Conservation (phyloP, 2,329 filamentous ascomycete species). For the Ramichloridium luteum region DNA sequence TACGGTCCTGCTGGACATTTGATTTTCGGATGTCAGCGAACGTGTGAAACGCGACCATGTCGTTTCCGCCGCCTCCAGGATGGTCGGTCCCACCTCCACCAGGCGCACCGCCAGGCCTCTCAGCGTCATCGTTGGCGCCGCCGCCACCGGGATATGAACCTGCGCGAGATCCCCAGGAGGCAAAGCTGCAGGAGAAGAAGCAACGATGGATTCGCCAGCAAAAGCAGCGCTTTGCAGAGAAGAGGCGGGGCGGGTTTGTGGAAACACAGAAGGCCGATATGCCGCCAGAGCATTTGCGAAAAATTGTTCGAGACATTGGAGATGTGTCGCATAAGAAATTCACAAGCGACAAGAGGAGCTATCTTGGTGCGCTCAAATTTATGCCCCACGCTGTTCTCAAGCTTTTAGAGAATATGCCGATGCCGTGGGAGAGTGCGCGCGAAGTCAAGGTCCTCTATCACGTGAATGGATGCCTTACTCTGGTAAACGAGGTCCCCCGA, state of each 20-base stretch:
- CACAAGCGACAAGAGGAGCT: slow-evolving; percentile 95
- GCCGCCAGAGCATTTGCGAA: slow-evolving; percentile 94
- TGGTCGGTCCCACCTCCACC: slow-evolving; percentile 40
- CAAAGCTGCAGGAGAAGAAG: slow-evolving; percentile 97
- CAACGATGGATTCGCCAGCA: slow-evolving; percentile 93
- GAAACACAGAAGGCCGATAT: slow-evolving; percentile 98
- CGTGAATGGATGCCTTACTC: slow-evolving; percentile 89
- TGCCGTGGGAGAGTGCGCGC: slow-evolving; percentile 94
- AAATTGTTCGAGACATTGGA: slow-evolving; percentile 96
- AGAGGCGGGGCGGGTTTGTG: slow-evolving; percentile 89
- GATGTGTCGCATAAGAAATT: slow-evolving; percentile 99
- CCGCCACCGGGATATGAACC: slow-evolving; percentile 79
- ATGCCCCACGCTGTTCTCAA: slow-evolving; percentile 99
- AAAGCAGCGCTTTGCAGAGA: slow-evolving; percentile 89
- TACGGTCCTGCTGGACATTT: too few species aligned
- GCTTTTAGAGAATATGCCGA: slow-evolving; percentile 97
- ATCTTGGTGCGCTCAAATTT: slow-evolving; percentile 93
- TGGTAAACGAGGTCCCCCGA: slow-evolving; percentile 91
- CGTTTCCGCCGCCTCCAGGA: slow-evolving; percentile 56
- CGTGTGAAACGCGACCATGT: slow-evolving; percentile 35
- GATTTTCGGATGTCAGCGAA: too few species aligned
- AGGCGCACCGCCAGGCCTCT: slow-evolving; percentile 38
- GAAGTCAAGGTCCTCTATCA: slow-evolving; percentile 98
- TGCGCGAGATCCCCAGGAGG: slow-evolving; percentile 66
- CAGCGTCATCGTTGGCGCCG: slow-evolving; percentile 38